Percentiles rank a stretch among this genome's conserved stretches.
phyloP scores from a whole-genome alignment of 176 grass and related monocot species.

The Juncus effusus region DNA sequence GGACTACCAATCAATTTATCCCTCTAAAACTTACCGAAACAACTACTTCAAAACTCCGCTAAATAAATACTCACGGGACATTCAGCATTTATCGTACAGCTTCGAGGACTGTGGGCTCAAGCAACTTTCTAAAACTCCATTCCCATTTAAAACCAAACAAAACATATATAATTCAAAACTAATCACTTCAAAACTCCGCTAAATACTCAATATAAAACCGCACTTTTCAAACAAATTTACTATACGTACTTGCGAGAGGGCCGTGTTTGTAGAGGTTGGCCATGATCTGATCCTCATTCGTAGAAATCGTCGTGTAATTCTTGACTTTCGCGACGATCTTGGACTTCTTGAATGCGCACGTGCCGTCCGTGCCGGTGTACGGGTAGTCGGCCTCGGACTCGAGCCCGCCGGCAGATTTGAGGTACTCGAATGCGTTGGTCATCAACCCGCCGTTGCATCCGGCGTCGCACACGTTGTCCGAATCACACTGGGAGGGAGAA shows the following conservation, averaged over 20 bases:
- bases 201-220: no score
- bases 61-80: no score
- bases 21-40: no score
- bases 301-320: constrained; percentile 57
- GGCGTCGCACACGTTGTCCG: constrained; percentile 46
- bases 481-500: constrained; percentile 51
- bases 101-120: no score
- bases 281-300: constrained; percentile 65
- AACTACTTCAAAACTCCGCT: no score
- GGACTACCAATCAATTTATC: no score
- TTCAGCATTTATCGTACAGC: no score
- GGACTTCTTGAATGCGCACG: constrained; percentile 66
- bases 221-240: no score
- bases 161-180: no score
- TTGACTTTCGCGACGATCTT: constrained; percentile 68
- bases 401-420: constrained; percentile 52
- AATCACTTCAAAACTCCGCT: no score
- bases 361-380: constrained; percentile 39
- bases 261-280: constrained; percentile 74
- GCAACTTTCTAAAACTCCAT: no score
- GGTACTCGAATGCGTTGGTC: constrained; percentile 71
- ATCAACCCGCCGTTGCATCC: constrained; percentile 86
- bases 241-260: constrained; percentile 61
- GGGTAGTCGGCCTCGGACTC: constrained; percentile 68
- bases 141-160: no score